These are phyloP conservation scores for Millerago galiae DNA, from an alignment of 805 yeast genomes.

Conservation along the genomic window DNA sequence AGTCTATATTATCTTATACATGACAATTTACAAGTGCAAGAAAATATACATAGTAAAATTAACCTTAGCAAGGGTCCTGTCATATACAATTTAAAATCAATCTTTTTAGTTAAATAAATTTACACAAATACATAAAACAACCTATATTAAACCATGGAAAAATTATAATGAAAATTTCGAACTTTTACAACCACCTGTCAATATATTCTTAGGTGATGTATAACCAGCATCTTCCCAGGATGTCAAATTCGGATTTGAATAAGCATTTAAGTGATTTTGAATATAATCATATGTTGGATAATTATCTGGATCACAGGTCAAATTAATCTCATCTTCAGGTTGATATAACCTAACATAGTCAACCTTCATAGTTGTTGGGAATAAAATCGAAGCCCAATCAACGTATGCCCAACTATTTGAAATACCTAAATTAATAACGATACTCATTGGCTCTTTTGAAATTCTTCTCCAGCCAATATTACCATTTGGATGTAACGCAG, in stretches of 20 bases:
- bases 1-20: too few species aligned
- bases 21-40: too few species aligned
- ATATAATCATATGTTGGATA: constrained; percentile 43
- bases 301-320: constrained; percentile 44
- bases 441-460: constrained; percentile 45
- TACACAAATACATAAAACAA: too few species aligned
- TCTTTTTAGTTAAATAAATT: too few species aligned
- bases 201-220: constrained; percentile 32
- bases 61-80: too few species aligned
- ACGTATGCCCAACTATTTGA: constrained; percentile 46
- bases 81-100: too few species aligned
- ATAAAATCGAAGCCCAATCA: constrained; percentile 38
- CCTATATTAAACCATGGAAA: too few species aligned
- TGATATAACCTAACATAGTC: constrained; percentile 46
- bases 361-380: constrained; percentile 37
- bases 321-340: constrained; percentile 32
- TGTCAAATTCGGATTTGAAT: constrained; percentile 36
- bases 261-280: constrained; percentile 33
- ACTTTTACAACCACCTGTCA: constrained; percentile 20
- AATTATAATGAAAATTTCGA: constrained; percentile 8
- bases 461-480: constrained; percentile 41
- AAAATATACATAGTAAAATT: too few species aligned
- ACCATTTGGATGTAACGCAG: constrained; percentile 43
- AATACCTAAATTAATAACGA: constrained; percentile 42
- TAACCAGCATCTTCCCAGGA: constrained; percentile 41